Evolutionary conservation across 768 basidiomycete species (phyloP), one percentile per base, ranked within the genome.

Genomic region (Pleurotus tuoliensis): DNA sequence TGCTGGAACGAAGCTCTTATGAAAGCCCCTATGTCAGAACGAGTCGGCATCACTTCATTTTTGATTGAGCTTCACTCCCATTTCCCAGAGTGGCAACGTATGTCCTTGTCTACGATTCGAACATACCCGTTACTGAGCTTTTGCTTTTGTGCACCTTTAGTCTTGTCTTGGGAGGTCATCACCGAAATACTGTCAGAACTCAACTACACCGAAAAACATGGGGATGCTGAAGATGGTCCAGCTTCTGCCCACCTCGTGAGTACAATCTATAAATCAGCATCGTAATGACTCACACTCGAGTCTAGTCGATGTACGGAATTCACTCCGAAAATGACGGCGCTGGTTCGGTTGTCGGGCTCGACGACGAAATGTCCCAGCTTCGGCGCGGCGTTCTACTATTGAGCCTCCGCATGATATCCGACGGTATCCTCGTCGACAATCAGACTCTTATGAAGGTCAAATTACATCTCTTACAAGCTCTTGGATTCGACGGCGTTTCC

Each of bases 81-180:
- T 68, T 86, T 90, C 67, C 79, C 86, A 15, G 66, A 61, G 12
- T 91, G 89, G 89, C 74, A 75, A 78, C 76, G 88, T 88, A 61
- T 51, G 67, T 54, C 4, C 34, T 56, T 43, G 5, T 46, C 20
- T 54, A 27, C 18, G 15, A 40, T 20, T 12, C 22, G 16, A 12
- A 24, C 22, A 9, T 45, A 41, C 13, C 47, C 30, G 30, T 38
- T 18, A 25, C 11, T 18, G 24, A 12, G 40, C 56, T 64, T 16
- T 59, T 20, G 38, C 18, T 46, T 11, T 34, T 34, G 24, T 25
- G 34, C 25, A 13, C 18, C 15, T 22, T 7, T 56, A 90, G 88
- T 88, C 37, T 66, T 90, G 11, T 80, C 82, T 0, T 90, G 88
- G 87, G 75, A 79, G 25, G 73, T 73, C 22, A 76, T 90, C 25